These are phyloP conservation scores for Raphanus raphanistrum DNA, from an alignment of 345 rosid species.

Conservation along the genomic window DNA sequence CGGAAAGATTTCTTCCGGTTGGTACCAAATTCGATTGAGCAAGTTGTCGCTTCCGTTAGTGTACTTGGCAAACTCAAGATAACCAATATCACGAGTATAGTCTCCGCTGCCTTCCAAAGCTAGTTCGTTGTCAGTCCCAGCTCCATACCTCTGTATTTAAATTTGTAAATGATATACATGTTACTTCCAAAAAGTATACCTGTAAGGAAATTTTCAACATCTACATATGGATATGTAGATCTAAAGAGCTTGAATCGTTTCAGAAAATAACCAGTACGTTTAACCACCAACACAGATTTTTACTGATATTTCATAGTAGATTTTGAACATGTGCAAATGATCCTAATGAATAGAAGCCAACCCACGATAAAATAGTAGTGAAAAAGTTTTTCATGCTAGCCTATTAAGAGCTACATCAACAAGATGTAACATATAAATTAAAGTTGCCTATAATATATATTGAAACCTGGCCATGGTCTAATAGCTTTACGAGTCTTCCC, in stretches of 20 bases:
- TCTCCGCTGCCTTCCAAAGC: slow-evolving; percentile 69
- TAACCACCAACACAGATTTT: neutral
- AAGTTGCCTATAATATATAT: no score
- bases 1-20: slow-evolving; percentile 74
- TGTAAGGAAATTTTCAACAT: neutral
- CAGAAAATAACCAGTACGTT: neutral
- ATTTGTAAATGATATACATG: neutral
- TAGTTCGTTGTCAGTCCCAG: slow-evolving; percentile 51
- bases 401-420: no score
- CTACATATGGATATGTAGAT: neutral
- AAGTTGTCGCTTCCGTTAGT: slow-evolving; percentile 43
- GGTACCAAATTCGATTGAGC: slow-evolving; percentile 70
- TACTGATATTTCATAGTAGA: neutral
- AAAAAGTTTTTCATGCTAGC: no score
- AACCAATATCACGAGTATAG: slow-evolving; percentile 63
- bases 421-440: no score
- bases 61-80: slow-evolving; percentile 46
- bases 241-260: neutral
- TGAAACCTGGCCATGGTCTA: no score
- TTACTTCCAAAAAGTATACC: neutral
- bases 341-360: neutral
- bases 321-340: slow-evolving; percentile 2
- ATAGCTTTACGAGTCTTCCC: no score
- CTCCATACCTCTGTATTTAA: slow-evolving; percentile 54
- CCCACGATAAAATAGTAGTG: no score